Evolutionary conservation across 768 basidiomycete genomes (phyloP).

Genomic region (Suillus americanus): DNA sequence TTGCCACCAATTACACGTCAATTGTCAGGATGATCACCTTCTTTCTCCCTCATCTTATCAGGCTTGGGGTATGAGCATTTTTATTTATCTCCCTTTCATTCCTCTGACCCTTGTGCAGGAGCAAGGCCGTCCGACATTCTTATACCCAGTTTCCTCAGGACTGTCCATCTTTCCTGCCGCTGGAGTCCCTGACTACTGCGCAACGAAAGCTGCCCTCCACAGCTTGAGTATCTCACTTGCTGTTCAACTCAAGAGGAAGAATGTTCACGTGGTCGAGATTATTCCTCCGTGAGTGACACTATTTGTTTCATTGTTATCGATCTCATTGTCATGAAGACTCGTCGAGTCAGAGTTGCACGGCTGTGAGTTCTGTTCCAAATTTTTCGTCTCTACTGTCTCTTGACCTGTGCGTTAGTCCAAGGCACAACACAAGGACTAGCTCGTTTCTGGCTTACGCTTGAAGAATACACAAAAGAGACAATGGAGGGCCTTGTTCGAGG

Average conservation of each 20-base stretch:
- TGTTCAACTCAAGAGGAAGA: slow-evolving; percentile 45
- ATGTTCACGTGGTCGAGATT: slow-evolving; percentile 55
- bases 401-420: slow-evolving; percentile 57
- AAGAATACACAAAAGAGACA: slow-evolving; percentile 42
- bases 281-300: slow-evolving; percentile 50
- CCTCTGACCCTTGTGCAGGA: slow-evolving; percentile 23
- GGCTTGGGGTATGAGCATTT: slow-evolving; percentile 41
- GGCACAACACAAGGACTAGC: slow-evolving; percentile 47
- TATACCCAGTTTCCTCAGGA: slow-evolving; percentile 53
- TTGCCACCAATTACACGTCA: slow-evolving; percentile 55
- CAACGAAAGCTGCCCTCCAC: slow-evolving; percentile 58
- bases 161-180: slow-evolving; percentile 46
- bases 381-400: slow-evolving; percentile 13
- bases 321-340: slow-evolving; percentile 33
- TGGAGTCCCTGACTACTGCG: slow-evolving; percentile 49
- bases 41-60: slow-evolving; percentile 54
- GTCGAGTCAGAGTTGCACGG: slow-evolving; percentile 66
- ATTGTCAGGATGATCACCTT: slow-evolving; percentile 47
- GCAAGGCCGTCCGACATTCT: slow-evolving; percentile 44
- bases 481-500: slow-evolving; percentile 40
- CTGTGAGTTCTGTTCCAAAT: slow-evolving; percentile 34
- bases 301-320: slow-evolving; percentile 9
- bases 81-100: background rate
- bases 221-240: slow-evolving; percentile 49
- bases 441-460: slow-evolving; percentile 57